Base-by-base conservation (phyloP, 305 asterid genomes). In the Fraxinus ornus region DNA sequence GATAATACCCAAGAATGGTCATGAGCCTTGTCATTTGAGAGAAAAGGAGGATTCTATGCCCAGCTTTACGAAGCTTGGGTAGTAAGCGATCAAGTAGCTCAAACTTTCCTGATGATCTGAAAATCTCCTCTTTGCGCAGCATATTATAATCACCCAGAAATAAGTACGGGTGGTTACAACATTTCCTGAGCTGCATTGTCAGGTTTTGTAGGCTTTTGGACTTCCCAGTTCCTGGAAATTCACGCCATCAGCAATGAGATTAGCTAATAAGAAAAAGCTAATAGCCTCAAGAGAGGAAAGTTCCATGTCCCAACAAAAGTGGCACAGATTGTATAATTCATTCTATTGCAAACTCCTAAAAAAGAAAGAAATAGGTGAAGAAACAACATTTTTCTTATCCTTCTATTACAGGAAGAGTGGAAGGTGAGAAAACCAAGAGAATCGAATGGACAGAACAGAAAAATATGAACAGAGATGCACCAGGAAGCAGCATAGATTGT, bases 1-100 rank as follows among this genome's bases (percentile, higher is more conserved):
- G 87, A 89, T 97, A 97, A 82, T 93, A 93, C 86, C 95, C 99
- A 55, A 97, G 98, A 84, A 97, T 91, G 85, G 93, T 93, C 97
- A 97, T 94, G 86, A 95, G 95, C 78, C 88, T 90, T 8, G 99
- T 97, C 99, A 97, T 97, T 87, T 97, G 98, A 37, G 99, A 97
- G 92, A 97, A 97, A 49, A 97, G 96, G 84, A 97, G 97, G 86
- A 94, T 88, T 83, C 99, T 90, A 79, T 94, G 98, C 81, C 97
- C 98, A 37, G 98, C 94, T 89, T 86, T 88, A 28, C 87, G 97
- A 32, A 97, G 97, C 79, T 97, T 97, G 52, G 99, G 99, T 84
- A 97, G 97, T 81, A 97, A 86, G 32, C 98, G 98, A 78, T 97
- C 99, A 82, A 97, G 98, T 82, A 97, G 95, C 91, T 94, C 98